Evolutionary conservation across 2,329 filamentous ascomycete species (phyloP), one percentile per base, ranked within the genome.

Genomic region (Fusarium azukiicola): DNA sequence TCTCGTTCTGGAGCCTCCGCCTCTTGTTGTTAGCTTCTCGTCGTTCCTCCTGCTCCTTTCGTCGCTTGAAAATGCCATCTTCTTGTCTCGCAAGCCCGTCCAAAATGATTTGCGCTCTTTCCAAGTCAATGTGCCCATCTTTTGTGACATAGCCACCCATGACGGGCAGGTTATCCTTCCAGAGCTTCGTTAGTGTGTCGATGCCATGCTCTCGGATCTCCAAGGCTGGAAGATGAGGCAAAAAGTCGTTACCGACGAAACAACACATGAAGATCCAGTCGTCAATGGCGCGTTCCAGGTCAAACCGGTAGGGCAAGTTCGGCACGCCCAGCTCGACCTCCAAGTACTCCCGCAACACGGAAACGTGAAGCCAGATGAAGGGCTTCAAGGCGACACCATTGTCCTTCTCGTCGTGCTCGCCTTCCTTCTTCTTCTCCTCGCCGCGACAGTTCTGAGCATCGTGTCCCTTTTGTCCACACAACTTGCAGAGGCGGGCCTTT

Each of bases 191-290:
- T 72, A 99, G 91, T 2, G 97, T 98, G 85, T 99, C 97, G 84
- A 99, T 99, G 66, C 97, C 97, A 85, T 99, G 97, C 84, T 99
- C 98, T 75, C 98, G 94, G 86, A 99, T 99, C 86, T 99, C 98
- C 74, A 99, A 92, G 83, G 97, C 98, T n/a, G 98, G 98, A 74
- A 99, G 90, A 91, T 99, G 98, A 67, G 98, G 98, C 81, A 99
- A 89, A 89, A 99, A 99, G 90, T 99, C 98, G 87, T 99, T 99
- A 80, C 97, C 97, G 72, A 99, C 97, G 86, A 99, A 99, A 89
- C 98, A 99, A 89, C 97, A 99, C 94, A 99, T 98, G 87, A 99
- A 99, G 19, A 99, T 96, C 98, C 97, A 99, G 85, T 99, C 97
- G 87, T 99, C 98, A 74, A 99, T 93, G 38, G 97, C 97, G 79